Evolutionary conservation across 495 filamentous ascomycete genomes (phyloP).

Genomic region (Haplographium delicatum): DNA sequence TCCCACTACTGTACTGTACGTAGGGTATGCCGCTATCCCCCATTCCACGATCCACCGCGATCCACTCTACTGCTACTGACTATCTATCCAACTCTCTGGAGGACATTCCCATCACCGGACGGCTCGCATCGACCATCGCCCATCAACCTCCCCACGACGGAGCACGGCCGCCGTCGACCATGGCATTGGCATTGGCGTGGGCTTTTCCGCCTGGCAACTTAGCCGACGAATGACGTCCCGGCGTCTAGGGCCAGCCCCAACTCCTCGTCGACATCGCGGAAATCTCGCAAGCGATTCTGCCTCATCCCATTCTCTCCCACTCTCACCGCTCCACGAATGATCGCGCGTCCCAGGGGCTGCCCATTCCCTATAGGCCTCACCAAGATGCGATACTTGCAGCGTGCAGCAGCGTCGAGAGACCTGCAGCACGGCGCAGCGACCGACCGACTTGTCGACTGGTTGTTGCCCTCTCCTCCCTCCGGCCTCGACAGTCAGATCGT

Average conservation of each 20-base stretch:
- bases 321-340: slow-evolving; percentile 23
- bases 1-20: no score
- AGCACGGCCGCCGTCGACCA: no score
- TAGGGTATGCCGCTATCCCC: no score
- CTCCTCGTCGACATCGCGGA: not conserved
- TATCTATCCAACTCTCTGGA: no score
- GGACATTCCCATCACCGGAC: no score
- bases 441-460: no score
- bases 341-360: not conserved
- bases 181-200: no score
- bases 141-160: not conserved
- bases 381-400: slow-evolving; percentile 11
- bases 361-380: slow-evolving; percentile 19
- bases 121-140: not conserved
- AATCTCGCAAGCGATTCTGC: slow-evolving; percentile 17
- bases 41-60: no score
- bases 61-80: not conserved
- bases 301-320: not conserved
- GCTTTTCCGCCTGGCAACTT: slow-evolving; percentile 1
- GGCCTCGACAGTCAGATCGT: not conserved
- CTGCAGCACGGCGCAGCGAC: slow-evolving; percentile 22
- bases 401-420: slow-evolving; percentile 16
- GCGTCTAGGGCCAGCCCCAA: slow-evolving; percentile 17
- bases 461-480: slow-evolving; percentile 9
- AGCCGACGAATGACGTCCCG: slow-evolving; percentile 23